Evolutionary conservation across 2,329 filamentous ascomycete genomes (phyloP).

Genomic region (Hortaea sp.): DNA sequence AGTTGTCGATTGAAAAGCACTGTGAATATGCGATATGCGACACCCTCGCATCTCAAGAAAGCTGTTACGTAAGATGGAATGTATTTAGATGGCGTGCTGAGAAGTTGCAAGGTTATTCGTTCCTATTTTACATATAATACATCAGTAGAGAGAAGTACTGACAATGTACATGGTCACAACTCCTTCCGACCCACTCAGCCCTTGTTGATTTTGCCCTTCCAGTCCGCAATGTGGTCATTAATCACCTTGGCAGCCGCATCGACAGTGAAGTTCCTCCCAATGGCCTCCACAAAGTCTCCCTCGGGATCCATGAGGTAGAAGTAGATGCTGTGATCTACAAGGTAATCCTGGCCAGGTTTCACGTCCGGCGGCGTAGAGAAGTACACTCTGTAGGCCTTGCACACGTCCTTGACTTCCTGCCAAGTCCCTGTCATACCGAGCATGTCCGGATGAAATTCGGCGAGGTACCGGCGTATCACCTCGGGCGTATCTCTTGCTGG

Average conservation of each 20-base stretch:
- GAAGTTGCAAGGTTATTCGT: not conserved
- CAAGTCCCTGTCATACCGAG: slow-evolving; percentile 88
- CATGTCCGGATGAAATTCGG: slow-evolving; percentile 80
- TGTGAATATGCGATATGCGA: too few species aligned
- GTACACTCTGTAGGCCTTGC: slow-evolving; percentile 94
- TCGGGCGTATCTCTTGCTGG: slow-evolving; percentile 80
- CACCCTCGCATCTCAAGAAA: too few species aligned
- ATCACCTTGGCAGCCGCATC: slow-evolving; percentile 78
- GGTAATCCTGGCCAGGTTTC: slow-evolving; percentile 86
- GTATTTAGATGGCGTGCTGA: too few species aligned
- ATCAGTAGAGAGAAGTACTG: not conserved
- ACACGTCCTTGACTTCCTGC: slow-evolving; percentile 85
- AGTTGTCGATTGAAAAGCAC: too few species aligned
- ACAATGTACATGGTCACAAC: not conserved
- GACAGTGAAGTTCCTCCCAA: slow-evolving; percentile 88
- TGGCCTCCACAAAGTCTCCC: slow-evolving; percentile 93
- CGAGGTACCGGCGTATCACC: slow-evolving; percentile 74
- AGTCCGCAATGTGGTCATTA: slow-evolving; percentile 72
- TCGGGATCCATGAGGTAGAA: slow-evolving; percentile 99
- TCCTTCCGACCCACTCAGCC: not conserved
- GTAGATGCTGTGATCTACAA: slow-evolving; percentile 98
- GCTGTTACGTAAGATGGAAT: too few species aligned
- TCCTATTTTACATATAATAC: not conserved
- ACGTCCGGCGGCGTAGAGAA: slow-evolving; percentile 87
- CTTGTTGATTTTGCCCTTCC: slow-evolving; percentile 48